Conservation (phyloP, 495 filamentous ascomycete genomes). For the Hyaloscypha hepaticicola region DNA sequence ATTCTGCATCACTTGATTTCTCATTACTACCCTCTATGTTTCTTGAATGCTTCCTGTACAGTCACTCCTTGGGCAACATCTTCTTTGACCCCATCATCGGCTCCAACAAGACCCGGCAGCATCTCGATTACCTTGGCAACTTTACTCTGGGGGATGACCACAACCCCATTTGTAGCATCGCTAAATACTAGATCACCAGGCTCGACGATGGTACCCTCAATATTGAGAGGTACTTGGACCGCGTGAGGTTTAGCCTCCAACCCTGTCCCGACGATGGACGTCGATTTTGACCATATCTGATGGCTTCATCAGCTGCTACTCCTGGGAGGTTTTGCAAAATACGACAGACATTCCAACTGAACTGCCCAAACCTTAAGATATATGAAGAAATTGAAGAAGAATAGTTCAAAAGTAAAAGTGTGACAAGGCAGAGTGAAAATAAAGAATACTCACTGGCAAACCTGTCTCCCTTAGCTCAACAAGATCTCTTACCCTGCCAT, state of each 20-base stretch:
- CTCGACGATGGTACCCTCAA: conserved; percentile 50
- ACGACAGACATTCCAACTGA: not conserved
- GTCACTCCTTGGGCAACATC: conserved; percentile 57
- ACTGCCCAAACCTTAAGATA: not conserved
- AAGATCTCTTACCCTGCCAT: conserved; percentile 64
- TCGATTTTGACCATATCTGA: conserved; percentile 56
- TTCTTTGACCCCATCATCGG: conserved; percentile 59
- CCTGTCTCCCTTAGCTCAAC: conserved; percentile 46
- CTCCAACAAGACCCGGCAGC: conserved; percentile 54
- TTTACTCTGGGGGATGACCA: conserved; percentile 56
- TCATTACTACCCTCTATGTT: conserved; percentile 17
- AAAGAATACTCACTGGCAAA: conserved; percentile 46
- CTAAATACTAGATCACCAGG: conserved; percentile 64
- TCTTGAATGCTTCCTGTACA: conserved; percentile 56
- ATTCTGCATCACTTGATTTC: no score
- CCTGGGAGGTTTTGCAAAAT: not conserved
- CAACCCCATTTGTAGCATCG: conserved; percentile 60
- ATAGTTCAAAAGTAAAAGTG: not conserved
- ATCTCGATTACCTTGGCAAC: conserved; percentile 50
- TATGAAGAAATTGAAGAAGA: not conserved
- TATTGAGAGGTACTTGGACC: conserved; percentile 49
- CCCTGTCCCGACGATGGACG: conserved; percentile 59
- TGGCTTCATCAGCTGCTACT: not conserved
- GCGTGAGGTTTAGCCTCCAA: conserved; percentile 58
- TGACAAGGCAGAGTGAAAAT: not conserved